A percentile compares a stretch with the other conserved stretches of the same genome.
phyloP scores from a whole-genome alignment of 345 rosid genomes.

The Leavenworthia alabamica region DNA sequence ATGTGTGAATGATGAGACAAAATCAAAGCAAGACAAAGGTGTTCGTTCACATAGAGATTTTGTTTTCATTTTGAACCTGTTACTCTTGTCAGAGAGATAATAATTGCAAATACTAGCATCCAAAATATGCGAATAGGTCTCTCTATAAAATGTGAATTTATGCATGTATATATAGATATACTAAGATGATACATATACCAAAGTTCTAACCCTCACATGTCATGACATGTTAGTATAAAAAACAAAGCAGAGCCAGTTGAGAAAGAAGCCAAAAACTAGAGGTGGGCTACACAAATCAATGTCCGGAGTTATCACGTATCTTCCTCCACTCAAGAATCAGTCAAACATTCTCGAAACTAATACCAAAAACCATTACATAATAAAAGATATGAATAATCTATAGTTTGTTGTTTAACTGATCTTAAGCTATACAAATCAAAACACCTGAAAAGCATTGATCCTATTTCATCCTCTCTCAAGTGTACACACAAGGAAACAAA shows the following conservation, averaged over 20 bases:
- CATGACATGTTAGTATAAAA: slow-evolving; percentile 15
- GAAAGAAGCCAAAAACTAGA: slow-evolving; percentile 30
- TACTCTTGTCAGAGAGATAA: slow-evolving; percentile 3
- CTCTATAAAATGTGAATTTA: slow-evolving; percentile 1
- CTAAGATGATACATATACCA: neutral
- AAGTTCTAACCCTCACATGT: slow-evolving; percentile 21
- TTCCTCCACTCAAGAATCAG: slow-evolving; percentile 25
- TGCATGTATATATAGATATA: neutral
- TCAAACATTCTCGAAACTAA: slow-evolving; percentile 28
- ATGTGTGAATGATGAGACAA: slow-evolving; percentile 6
- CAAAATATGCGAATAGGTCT: too few relatives aligned
- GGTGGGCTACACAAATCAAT: slow-evolving; percentile 34
- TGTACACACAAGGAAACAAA: too few relatives aligned
- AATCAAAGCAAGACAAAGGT: slow-evolving; percentile 9
- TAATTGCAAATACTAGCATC: neutral
- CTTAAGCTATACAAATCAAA: slow-evolving; percentile 8
- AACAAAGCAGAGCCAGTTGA: slow-evolving; percentile 24
- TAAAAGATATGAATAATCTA: neutral
- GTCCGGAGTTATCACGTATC: slow-evolving; percentile 24
- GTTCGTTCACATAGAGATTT: slow-evolving; percentile 16
- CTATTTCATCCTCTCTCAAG: too few relatives aligned
- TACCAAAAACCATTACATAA: neutral
- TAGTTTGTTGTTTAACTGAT: neutral
- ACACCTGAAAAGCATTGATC: too few relatives aligned
- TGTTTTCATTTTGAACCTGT: slow-evolving; percentile 8